Base-by-base conservation (phyloP, 1,139 yeast species). In the Lodderomyces oxycetoniae region DNA sequence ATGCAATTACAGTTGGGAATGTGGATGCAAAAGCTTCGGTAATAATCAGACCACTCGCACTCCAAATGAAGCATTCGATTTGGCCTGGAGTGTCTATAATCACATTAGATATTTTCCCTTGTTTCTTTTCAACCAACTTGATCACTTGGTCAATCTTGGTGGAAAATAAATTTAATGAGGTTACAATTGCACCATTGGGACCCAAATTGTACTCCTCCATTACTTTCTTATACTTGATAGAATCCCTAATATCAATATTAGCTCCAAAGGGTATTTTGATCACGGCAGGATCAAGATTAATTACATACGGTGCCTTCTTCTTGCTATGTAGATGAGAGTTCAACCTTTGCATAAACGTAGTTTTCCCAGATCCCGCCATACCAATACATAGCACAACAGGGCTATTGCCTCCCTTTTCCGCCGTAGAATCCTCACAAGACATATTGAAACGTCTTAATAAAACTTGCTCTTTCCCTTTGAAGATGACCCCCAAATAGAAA, bases 61-160 rank as follows among this genome's bases (percentile, higher is more conserved):
- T 82, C 95, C 94, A 84, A 34, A 91, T 88, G 55, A 91, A 91
- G 61, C 96, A 87, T 57, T 91, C 98, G 43, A 93, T 93, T 59
- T 93, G 99, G 5, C 99, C 99, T 0, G 99, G 99, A 1, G 99
- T 93, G 58, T 93, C 99, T 34, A 91, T 75, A 31, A 93, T 82
- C 42, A 91, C 85, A 55, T 88, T 82, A 20, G 76, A 61, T 42
- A 74, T 73, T 30, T 64, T 63, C 19, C 76, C 79, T 1, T 86
- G 69, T 49, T 93, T 74, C 52, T 87, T 87, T 51, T 89, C 95
- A 14, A 89, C 85, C 31, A 93, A 67, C 31, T 76, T 73, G 39
- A 93, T 78, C 5, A 93, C 97, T 60, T 93, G 98, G 54, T 93
- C 99, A 38, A 93, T 87, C 59, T 93, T 93, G 17, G 99, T 93